Base-by-base conservation (phyloP, 768 basidiomycete species). In the Tylopilus felleus region DNA sequence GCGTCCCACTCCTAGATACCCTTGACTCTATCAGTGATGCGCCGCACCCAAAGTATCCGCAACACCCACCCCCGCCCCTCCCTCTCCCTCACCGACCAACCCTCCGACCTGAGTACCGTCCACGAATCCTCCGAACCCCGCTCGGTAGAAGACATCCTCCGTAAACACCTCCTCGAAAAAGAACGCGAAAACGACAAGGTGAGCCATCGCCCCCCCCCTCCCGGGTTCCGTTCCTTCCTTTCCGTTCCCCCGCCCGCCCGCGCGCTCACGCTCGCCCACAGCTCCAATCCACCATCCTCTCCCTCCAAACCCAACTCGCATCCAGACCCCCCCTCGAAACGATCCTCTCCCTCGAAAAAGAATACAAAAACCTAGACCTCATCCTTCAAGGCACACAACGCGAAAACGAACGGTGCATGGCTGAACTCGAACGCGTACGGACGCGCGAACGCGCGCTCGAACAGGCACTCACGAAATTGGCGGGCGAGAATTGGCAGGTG, bases 381-480 rank as follows among this genome's bases (percentile, higher is more conserved):
- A 74, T 93, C 4, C 70, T 91, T 0, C 81, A 88, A 55, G 90
- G 90, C 0, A 92, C 90, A 0, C 89, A 91, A 58, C 74, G 89
- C 47, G 91, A 93, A 73, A 93, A 93, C 62, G 90, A 92, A 60
- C 77, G 86, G 46, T 87, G 85, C 57, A 92, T 93, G 90, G 76
- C 81, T 0, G 88, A 91, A 54, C 74, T 90, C 3, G 90, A 92
- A 52, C 77, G 86, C 58, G 78, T 74, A 4, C 88, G 81, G 53
- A 76, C 76, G n/a, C 76, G 90, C 46, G 88, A 90, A 70, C 88
- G 89, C 67, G 75, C 82, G 70, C 78, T 92, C 33, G 90, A 93
- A 65, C 78, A 81, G 29, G 86, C 88, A 45, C 68, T 93, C 14
- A 74, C 81, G 6, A 84, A 80, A 57, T 70, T 90, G 21, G 86